Evolutionary conservation across 106 monocot species (phyloP), one percentile per base, ranked within the genome.

Genomic region (Dendrobium catenatum): DNA sequence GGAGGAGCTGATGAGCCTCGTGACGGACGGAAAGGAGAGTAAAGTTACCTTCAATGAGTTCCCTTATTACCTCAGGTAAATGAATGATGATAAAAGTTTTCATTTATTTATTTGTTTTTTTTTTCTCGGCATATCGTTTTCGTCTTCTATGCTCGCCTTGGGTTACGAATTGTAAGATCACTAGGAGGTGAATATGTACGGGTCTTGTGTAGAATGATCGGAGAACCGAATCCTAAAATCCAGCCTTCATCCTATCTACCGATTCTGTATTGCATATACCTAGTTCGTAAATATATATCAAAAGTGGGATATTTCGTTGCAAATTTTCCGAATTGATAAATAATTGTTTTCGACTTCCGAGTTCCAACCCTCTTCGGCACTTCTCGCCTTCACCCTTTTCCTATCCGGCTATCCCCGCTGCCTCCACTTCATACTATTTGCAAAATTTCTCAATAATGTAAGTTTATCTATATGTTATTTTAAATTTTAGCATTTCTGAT

Each of bases 1-100:
- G 54, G 84, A 84, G 64, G 91, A 91, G 40, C 72, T 91, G 58
- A 68, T 81, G 76, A 82, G 88, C 83, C 78, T 88, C 80, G 79
- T 87, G 6, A 79, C 85, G 47, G 91, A 91, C 29, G 88, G 86
- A 33, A 85, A 61, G 70, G 91, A 91, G 9, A 81, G 85, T 77
- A 89, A 83, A 70, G 85, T 86, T 46, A 91, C 91, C 48, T 91
- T 91, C 66, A 86, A 88, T 33, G 80, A 88, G 59, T 91, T 91
- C 33, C 91, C 91, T 48, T 91, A 88, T 70, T 88, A 88, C 80
- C 84, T 91, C 84, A 91, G 91, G 91, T 91, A 80, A 44, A 49
- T 74, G 49, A 73, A 42, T 19, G 73, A 18, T 19, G 73, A 70
- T 13, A 10, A 51, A 40, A 13, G 10, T 40, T 20, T 66, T 66